Evolutionary conservation across 331 rosid species (phyloP).

Genomic region (Prunus yedoensis): DNA sequence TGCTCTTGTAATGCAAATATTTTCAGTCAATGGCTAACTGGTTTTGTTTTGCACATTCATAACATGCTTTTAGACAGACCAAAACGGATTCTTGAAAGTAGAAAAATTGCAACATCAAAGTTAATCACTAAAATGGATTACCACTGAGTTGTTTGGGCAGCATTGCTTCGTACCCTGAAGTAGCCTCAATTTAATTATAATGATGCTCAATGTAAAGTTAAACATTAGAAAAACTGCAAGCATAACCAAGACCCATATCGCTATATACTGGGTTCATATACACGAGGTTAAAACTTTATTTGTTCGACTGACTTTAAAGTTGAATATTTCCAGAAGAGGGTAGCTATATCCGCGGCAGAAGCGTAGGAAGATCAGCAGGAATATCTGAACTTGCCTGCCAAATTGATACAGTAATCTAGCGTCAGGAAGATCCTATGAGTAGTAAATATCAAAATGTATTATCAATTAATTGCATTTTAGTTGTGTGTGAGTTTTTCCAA

Average conservation of each 20-base stretch:
- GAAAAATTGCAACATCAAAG: too few species aligned
- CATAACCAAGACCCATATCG: neutral
- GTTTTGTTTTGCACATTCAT: neutral
- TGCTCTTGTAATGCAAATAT: slow-evolving; percentile 1
- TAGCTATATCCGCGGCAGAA: slow-evolving; percentile 55
- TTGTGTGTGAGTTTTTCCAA: neutral
- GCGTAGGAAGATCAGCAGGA: slow-evolving; percentile 68
- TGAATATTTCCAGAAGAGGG: slow-evolving; percentile 6
- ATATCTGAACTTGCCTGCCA: slow-evolving; percentile 74
- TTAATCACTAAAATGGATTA: too few species aligned
- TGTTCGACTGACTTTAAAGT: neutral
- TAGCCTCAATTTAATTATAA: neutral
- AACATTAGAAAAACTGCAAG: neutral
- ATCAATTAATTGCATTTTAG: neutral
- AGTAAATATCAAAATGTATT: too few species aligned
- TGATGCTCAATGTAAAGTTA: neutral
- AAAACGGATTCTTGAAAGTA: too few species aligned
- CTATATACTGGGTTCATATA: neutral
- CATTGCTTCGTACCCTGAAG: neutral
- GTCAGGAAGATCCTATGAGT: neutral
- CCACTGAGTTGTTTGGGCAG: neutral
- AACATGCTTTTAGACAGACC: neutral
- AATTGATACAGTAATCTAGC: slow-evolving; percentile 11
- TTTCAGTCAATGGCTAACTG: neutral
- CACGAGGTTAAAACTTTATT: slow-evolving; percentile 9